Conservation (phyloP, 352 stramenopile genomes). For the Lagenidium sp. region DNA sequence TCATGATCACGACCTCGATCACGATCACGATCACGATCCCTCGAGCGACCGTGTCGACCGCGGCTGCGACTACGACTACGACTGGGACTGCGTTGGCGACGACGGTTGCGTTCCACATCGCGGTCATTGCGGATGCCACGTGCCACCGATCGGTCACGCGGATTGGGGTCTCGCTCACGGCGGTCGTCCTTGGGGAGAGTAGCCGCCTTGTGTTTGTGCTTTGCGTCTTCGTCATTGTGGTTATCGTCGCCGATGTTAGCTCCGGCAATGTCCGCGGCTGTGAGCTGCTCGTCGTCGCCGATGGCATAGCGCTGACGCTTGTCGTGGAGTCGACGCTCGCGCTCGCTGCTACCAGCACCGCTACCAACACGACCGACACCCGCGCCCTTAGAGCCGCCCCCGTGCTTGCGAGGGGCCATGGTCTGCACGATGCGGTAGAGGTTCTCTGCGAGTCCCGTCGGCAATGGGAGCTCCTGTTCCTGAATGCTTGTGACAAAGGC, state of each 20-base stretch:
- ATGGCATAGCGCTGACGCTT: conserved; percentile 30
- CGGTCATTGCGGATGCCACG: no score
- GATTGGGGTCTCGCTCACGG: no score
- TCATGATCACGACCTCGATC: conserved; percentile 12
- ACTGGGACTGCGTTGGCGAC: conserved; percentile 9
- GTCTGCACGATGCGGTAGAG: conserved; percentile 76
- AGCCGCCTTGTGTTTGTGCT: not conserved
- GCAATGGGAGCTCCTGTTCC: conserved; percentile 51
- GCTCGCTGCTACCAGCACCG: not conserved
- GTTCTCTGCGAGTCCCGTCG: conserved; percentile 54
- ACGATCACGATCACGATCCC: not conserved
- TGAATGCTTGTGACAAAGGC: conserved; percentile 54
- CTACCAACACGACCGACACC: no score
- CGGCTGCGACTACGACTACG: conserved; percentile 28
- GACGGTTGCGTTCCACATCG: conserved; percentile 3
- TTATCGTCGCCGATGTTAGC: conserved; percentile 2
- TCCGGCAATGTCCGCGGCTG: conserved; percentile 49
- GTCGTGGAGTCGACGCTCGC: conserved; percentile 1
- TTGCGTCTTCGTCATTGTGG: not conserved
- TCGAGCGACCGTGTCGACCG: conserved; percentile 2
- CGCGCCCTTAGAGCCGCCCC: not conserved
- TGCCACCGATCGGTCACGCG: not conserved
- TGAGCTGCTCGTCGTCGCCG: conserved; percentile 59
- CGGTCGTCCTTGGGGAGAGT: no score
- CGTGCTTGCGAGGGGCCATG: conserved; percentile 50